Percentiles rank a stretch among this genome's conserved stretches.
Evolutionary conservation across 768 basidiomycete genomes (phyloP).

Genomic region (Lactifluus volemus): DNA sequence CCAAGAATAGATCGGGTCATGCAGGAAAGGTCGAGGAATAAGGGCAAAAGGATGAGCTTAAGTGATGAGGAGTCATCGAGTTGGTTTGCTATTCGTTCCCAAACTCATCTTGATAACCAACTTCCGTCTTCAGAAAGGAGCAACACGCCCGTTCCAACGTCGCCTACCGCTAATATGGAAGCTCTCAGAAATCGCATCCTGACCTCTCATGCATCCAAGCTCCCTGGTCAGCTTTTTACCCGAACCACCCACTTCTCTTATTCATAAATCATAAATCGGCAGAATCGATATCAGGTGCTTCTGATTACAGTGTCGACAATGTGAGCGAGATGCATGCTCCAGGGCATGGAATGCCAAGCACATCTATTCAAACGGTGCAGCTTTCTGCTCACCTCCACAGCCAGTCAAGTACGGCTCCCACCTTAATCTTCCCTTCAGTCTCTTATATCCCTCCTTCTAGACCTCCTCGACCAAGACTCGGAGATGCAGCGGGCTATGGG

Average conservation of each 20-base stretch:
- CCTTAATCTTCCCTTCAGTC: not conserved
- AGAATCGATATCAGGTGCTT: constrained; percentile 12
- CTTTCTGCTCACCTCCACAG: constrained; percentile 16
- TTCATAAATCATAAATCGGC: not conserved
- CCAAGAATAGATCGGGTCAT: constrained; percentile 16
- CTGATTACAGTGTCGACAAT: constrained; percentile 10
- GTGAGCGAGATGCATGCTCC: constrained; percentile 6
- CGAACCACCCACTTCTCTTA: not conserved
- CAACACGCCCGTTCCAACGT: not conserved
- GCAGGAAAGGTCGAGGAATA: constrained; percentile 17
- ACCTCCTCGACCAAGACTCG: constrained; percentile 21
- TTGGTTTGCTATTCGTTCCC: constrained; percentile 8
- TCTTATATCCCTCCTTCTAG: not conserved
- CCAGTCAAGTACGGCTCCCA: constrained; percentile 10
- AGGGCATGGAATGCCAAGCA: not conserved
- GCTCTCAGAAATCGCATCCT: constrained; percentile 13
- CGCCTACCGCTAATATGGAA: constrained; percentile 13
- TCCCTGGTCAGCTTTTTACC: constrained; percentile 1
- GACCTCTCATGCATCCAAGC: not conserved
- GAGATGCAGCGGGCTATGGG: constrained; percentile 21
- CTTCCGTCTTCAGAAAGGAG: not conserved
- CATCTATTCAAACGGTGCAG: constrained; percentile 16
- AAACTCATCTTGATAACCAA: not conserved
- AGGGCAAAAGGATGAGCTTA: constrained; percentile 17
- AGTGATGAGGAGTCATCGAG: constrained; percentile 16